A percentile compares a stretch with the other conserved stretches of the same genome.
These are phyloP conservation scores for Talaromyces islandicus DNA, from an alignment of 2,329 filamentous ascomycete species.

Conservation along the genomic window DNA sequence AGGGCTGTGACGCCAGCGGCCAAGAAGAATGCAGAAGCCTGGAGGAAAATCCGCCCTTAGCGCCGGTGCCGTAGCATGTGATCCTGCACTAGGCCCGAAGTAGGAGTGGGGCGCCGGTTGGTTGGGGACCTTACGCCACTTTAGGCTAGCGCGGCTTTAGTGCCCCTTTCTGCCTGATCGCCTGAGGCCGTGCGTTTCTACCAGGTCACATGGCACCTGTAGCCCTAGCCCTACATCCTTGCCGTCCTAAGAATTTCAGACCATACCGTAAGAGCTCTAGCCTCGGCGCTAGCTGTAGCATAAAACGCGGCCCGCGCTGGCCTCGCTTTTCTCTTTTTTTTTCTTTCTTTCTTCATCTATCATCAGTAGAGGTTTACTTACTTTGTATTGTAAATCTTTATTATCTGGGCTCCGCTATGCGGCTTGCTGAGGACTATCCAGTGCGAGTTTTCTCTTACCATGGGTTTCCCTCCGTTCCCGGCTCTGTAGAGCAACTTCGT, in stretches of 20 bases:
- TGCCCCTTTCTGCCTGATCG: background rate
- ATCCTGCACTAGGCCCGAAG: background rate
- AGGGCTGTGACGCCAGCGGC: too few species aligned
- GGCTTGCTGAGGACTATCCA: constrained; percentile 47
- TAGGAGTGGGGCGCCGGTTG: background rate
- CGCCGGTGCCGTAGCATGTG: background rate
- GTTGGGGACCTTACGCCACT: background rate
- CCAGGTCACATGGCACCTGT: background rate
- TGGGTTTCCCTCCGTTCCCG: constrained; percentile 48
- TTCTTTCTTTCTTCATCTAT: constrained; percentile 37
- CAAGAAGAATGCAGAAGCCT: background rate
- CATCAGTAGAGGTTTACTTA: constrained; percentile 49
- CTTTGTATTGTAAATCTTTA: constrained; percentile 38
- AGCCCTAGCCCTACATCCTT: constrained; percentile 16
- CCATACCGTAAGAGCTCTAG: constrained; percentile 9
- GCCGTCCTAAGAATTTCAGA: constrained; percentile 1
- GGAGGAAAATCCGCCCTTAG: background rate
- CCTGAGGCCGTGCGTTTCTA: background rate
- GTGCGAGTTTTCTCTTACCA: constrained; percentile 30
- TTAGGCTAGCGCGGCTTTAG: background rate
- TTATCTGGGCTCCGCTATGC: constrained; percentile 41
- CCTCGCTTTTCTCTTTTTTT: constrained; percentile 14
- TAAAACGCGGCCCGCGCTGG: constrained; percentile 20
- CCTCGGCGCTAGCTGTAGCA: constrained; percentile 15
- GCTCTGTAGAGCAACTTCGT: constrained; percentile 37